A percentile compares a stretch with the other conserved stretches of the same genome.
Conservation (phyloP, 2,329 filamentous ascomycete species). For the Penicillium nordicum region DNA sequence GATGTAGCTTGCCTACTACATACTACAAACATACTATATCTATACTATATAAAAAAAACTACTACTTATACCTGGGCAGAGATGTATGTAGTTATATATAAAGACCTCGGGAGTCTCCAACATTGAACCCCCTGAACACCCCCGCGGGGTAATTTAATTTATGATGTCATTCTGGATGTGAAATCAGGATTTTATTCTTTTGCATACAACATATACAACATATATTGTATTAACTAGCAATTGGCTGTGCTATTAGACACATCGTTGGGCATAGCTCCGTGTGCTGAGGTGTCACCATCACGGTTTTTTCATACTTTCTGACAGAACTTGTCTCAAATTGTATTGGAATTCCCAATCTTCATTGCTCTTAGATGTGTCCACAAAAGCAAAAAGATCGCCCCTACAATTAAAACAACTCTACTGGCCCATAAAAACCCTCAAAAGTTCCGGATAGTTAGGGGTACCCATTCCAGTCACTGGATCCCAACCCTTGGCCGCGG, state of each 20-base stretch:
- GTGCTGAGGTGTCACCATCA: not conserved
- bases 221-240: too few species aligned
- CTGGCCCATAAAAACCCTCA: slow-evolving; percentile 32
- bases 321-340: not conserved
- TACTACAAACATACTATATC: not conserved
- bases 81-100: too few species aligned
- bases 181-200: not conserved
- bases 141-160: not conserved
- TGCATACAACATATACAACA: too few species aligned
- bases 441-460: slow-evolving; percentile 31
- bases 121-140: not conserved
- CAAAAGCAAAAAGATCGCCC: not conserved
- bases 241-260: too few species aligned
- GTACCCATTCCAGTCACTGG: slow-evolving; percentile 37
- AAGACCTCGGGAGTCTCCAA: too few species aligned
- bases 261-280: not conserved
- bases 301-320: not conserved
- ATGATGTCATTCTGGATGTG: not conserved
- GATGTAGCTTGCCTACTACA: not conserved
- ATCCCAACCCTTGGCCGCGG: slow-evolving; percentile 29
- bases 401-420: not conserved
- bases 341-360: not conserved
- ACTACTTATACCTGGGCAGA: too few species aligned
- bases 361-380: not conserved
- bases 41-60: too few species aligned